These are phyloP conservation scores for Pseudevernia furfuracea DNA, from an alignment of 495 filamentous ascomycete genomes.

Conservation along the genomic window DNA sequence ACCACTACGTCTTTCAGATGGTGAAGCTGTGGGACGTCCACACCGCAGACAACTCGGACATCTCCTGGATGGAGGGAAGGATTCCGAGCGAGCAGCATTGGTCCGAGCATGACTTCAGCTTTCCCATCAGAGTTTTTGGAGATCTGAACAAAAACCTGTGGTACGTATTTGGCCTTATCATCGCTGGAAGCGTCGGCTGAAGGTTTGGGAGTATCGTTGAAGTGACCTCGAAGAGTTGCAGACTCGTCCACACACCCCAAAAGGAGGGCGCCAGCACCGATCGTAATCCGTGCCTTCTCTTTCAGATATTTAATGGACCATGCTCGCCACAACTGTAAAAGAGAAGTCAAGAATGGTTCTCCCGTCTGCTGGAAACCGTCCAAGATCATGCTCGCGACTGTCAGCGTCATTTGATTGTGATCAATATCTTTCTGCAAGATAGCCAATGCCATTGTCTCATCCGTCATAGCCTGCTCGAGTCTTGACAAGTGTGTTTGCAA, in stretches of 20 bases:
- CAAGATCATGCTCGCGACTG: conserved; percentile 62
- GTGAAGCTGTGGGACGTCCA: conserved; percentile 62
- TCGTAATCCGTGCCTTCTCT: conserved; percentile 80
- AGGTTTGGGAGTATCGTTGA: conserved; percentile 22
- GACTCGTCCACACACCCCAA: conserved; percentile 90
- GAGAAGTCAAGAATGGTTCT: conserved; percentile 76
- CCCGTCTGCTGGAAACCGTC: conserved; percentile 67
- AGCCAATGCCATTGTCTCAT: conserved; percentile 52
- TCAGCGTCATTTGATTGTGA: conserved; percentile 70
- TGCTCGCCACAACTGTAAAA: conserved; percentile 67
- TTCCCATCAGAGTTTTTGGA: conserved; percentile 41
- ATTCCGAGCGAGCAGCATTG: conserved; percentile 83
- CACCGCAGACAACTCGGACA: conserved; percentile 77
- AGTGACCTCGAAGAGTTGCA: conserved; percentile 62
- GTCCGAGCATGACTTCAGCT: conserved; percentile 62
- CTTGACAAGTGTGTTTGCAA: conserved; percentile 54
- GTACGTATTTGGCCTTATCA: conserved; percentile 46
- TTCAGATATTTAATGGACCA: conserved; percentile 83
- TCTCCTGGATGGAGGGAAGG: conserved; percentile 93
- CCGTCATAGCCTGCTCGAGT: conserved; percentile 59
- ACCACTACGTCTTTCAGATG: conserved; percentile 82
- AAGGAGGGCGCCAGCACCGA: conserved; percentile 77
- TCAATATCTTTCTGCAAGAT: conserved; percentile 72
- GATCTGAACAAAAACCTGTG: conserved; percentile 86
- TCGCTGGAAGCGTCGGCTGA: conserved; percentile 24